phyloP scores from a whole-genome alignment of 441 rosid species.

The Jatropha multifida region DNA sequence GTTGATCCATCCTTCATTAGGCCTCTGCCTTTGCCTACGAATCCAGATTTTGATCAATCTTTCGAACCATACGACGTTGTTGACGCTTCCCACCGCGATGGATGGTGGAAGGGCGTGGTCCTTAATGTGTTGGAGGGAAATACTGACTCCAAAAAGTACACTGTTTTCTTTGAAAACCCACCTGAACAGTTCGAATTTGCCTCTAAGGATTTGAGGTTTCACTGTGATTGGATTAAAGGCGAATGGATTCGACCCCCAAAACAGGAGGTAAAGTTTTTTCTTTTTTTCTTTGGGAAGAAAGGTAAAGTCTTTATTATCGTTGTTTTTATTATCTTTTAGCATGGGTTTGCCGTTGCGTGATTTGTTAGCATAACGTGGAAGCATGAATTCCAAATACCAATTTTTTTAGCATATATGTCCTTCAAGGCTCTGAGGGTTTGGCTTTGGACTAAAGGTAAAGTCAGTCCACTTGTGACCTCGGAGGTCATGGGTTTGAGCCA shows the following conservation, averaged over 20 bases:
- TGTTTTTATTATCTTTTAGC: too few relatives aligned
- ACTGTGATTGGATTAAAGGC: slow-evolving; percentile 22
- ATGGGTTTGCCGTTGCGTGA: background rate
- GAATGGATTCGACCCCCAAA: slow-evolving; percentile 20
- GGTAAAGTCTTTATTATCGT: too few relatives aligned
- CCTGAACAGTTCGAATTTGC: slow-evolving; percentile 7
- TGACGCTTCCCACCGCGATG: slow-evolving; percentile 28
- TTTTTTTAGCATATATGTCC: too few relatives aligned
- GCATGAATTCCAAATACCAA: too few relatives aligned
- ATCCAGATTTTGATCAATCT: background rate
- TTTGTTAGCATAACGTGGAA: background rate
- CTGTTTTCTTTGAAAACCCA: slow-evolving; percentile 21
- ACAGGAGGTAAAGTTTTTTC: slow-evolving; percentile 3
- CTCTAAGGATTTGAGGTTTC: slow-evolving; percentile 22
- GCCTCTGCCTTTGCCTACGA: slow-evolving; percentile 21
- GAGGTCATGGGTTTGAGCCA: too few relatives aligned
- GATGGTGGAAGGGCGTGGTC: slow-evolving; percentile 32
- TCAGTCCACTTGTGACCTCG: too few relatives aligned
- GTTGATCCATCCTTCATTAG: slow-evolving; percentile 7
- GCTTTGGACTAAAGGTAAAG: too few relatives aligned
- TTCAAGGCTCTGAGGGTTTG: too few relatives aligned
- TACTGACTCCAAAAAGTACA: background rate
- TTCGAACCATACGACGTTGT: slow-evolving; percentile 23
- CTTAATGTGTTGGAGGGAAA: background rate
- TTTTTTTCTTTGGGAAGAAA: background rate